phyloP scores from a whole-genome alignment of 768 basidiomycete genomes.

The Russula foetens region DNA sequence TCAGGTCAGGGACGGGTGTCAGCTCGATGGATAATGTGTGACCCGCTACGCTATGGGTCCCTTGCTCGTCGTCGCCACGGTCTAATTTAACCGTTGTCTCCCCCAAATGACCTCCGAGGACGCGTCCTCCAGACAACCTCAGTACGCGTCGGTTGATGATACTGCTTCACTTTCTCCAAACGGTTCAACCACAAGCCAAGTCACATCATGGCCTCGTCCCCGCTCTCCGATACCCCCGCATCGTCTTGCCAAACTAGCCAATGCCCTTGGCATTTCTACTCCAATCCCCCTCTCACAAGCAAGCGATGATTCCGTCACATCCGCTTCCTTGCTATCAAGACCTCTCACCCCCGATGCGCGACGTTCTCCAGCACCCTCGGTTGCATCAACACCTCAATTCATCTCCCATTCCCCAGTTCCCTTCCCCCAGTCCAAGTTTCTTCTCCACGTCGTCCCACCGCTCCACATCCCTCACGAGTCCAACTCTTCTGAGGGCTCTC shows the following conservation, averaged over 20 bases:
- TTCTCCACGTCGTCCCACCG: conserved; percentile 83
- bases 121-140: background rate
- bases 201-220: conserved; percentile 51
- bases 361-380: conserved; percentile 31
- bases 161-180: conserved; percentile 2
- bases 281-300: conserved; percentile 49
- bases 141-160: background rate
- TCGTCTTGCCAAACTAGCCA: conserved; percentile 74
- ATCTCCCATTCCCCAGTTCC: conserved; percentile 29
- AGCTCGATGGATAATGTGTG: too few species aligned
- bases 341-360: conserved; percentile 20
- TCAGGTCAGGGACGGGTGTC: too few species aligned
- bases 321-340: conserved; percentile 9
- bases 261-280: conserved; percentile 74
- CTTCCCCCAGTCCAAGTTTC: conserved; percentile 50
- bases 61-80: background rate
- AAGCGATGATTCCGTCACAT: conserved; percentile 2
- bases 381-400: conserved; percentile 33
- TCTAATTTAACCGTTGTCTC: background rate
- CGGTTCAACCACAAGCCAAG: conserved; percentile 6
- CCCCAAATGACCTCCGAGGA: background rate
- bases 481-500: conserved; percentile 33
- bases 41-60: too few species aligned
- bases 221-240: conserved; percentile 68
- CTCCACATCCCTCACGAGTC: conserved; percentile 58